Base-by-base conservation (phyloP, 2,329 filamentous ascomycete species). In the Colletotrichum sp. region DNA sequence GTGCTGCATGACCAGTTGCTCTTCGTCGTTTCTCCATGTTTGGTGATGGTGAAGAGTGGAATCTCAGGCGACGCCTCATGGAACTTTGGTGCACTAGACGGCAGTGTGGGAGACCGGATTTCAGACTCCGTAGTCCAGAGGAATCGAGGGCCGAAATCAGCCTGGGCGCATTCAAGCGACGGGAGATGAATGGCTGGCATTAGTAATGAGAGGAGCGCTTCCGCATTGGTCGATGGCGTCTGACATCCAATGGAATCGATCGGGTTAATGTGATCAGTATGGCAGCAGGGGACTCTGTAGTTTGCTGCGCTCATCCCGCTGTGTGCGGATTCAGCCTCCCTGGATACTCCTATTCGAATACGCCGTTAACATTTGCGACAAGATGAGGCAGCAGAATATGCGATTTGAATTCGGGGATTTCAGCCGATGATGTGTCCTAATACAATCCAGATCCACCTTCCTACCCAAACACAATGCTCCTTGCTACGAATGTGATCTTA, bases 321-420 rank as follows among this genome's bases (percentile, higher is more conserved):
- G 39, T 43, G 36, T 43, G 18, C 18, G 39, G 39, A 2, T 6
- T 43, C 18, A n/a, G n/a, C 6, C 9, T 18, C 39, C 18, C 1
- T 43, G 36, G 16, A 15, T 15, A 39, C 36, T 39, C 36, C 36
- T 39, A 8, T 39, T 39, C 36, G 36, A 18, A 0, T 43, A n/a
- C 39, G 1, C 6, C 18, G 18, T n/a, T 8, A 18, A 43, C 8
- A 9, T 2, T 1, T 10, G 8, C 10, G 39, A 10, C 2, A n/a
- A n/a, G 1, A 1, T n/a, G 1, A 3, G 8, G 39, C 16, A 43
- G 39, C 39, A n/a, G 0, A 43, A 43, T n/a, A 12, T 10, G 18
- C 0, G 8, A 18, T 43, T 10, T 0, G 0, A 43, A 43, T 43
- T 1, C 39, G 10, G 9, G 1, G 39, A 43, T 9, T 43, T 18